These are phyloP conservation scores for Entophlyctis luteolus DNA, from an alignment of 192 early-diverging fungal species.

Conservation along the genomic window DNA sequence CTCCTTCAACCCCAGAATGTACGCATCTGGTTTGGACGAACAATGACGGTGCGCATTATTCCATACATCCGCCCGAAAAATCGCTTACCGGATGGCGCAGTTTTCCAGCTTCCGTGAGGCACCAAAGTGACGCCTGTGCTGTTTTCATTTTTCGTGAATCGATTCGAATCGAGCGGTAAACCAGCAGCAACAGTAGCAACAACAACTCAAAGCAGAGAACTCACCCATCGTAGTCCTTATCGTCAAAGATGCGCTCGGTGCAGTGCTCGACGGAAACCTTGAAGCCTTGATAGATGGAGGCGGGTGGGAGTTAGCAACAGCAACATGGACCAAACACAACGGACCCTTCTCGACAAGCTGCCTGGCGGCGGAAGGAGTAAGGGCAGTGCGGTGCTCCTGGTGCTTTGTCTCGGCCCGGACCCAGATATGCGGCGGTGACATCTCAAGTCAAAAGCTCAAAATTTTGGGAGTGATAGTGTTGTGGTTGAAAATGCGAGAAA, in stretches of 20 bases:
- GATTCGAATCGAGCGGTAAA: not conserved
- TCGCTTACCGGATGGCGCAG: slow-evolving; percentile 59
- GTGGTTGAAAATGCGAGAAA: not conserved
- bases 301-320: not conserved
- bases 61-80: not conserved
- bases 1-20: slow-evolving; percentile 95
- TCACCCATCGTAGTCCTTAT: slow-evolving; percentile 71
- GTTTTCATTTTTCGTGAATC: not conserved
- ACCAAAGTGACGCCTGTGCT: slow-evolving; percentile 80
- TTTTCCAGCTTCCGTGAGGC: slow-evolving; percentile 75
- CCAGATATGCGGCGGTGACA: slow-evolving; percentile 57
- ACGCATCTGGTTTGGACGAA: slow-evolving; percentile 59
- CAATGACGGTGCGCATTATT: not conserved
- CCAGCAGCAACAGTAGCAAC: not conserved
- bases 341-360: slow-evolving; percentile 67
- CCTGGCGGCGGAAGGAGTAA: slow-evolving; percentile 82
- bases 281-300: slow-evolving; percentile 52
- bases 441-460: too few relatives aligned
- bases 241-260: slow-evolving; percentile 79
- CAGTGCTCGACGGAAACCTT: slow-evolving; percentile 85
- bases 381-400: slow-evolving; percentile 88
- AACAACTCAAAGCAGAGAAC: not conserved
- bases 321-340: not conserved
- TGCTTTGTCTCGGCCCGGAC: slow-evolving; percentile 97
- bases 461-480: too few relatives aligned